phyloP scores from a whole-genome alignment of 441 rosid genomes.

The Daphne laureola region DNA sequence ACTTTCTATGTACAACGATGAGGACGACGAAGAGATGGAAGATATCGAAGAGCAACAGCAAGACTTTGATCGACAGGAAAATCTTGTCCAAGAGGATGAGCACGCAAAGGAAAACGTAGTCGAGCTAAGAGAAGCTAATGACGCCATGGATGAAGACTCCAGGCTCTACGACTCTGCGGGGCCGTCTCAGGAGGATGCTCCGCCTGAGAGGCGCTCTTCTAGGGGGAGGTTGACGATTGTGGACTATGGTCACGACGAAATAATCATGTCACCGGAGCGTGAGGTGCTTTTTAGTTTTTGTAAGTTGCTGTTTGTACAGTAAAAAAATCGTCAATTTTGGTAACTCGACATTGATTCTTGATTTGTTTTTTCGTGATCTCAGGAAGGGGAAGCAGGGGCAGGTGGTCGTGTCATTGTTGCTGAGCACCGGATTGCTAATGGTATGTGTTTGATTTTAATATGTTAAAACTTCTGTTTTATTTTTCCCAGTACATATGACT shows the following conservation, averaged over 20 bases:
- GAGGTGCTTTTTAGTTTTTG: slow-evolving; percentile 29
- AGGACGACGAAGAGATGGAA: slow-evolving; percentile 91
- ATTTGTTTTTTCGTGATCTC: slow-evolving; percentile 13
- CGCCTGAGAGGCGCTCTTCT: slow-evolving; percentile 3
- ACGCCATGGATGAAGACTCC: slow-evolving; percentile 29
- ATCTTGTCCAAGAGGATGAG: slow-evolving; percentile 11
- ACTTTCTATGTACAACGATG: slow-evolving; percentile 85
- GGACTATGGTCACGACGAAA: slow-evolving; percentile 68
- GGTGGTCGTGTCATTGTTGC: slow-evolving; percentile 15
- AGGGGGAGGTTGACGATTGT: slow-evolving; percentile 45
- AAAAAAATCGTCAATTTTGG: neutral
- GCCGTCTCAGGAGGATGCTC: slow-evolving; percentile 16
- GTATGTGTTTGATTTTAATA: slow-evolving; percentile 15
- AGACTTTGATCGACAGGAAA: neutral
- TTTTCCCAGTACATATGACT: too few species aligned
- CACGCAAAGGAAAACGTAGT: slow-evolving; percentile 22
- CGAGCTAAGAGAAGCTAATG: slow-evolving; percentile 24
- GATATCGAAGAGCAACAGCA: slow-evolving; percentile 35
- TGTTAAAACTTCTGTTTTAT: neutral
- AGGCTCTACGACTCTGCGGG: slow-evolving; percentile 11
- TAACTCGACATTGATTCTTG: slow-evolving; percentile 1
- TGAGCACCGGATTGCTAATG: slow-evolving; percentile 21
- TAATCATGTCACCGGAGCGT: slow-evolving; percentile 60
- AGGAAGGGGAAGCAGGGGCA: slow-evolving; percentile 48
- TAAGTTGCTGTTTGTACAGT: neutral